Conservation (phyloP, 2,329 filamentous ascomycete genomes). For the Teratosphaeriaceae sp. region DNA sequence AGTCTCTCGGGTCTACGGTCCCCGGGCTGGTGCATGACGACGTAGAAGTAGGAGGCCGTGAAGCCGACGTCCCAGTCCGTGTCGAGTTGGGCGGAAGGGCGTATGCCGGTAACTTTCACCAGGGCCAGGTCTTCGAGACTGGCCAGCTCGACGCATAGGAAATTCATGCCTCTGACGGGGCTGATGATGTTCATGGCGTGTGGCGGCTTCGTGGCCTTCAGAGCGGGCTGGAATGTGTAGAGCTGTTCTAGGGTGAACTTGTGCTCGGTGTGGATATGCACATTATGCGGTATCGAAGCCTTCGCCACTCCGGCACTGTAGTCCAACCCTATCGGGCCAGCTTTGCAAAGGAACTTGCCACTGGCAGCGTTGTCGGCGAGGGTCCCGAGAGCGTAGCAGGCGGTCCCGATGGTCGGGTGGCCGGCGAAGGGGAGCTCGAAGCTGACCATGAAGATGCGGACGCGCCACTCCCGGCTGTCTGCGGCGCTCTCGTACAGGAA, state of each 20-base stretch:
- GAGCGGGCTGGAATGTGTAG: constrained; percentile 31
- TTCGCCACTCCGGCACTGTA: constrained; percentile 44
- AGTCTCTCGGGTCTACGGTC: not conserved
- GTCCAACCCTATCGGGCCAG: constrained; percentile 36
- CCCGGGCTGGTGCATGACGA: constrained; percentile 24
- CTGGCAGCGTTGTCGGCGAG: constrained; percentile 20
- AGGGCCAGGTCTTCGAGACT: constrained; percentile 52
- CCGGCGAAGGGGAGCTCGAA: constrained; percentile 51
- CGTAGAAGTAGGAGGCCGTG: constrained; percentile 54
- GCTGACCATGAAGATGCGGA: constrained; percentile 50
- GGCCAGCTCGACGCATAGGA: constrained; percentile 58
- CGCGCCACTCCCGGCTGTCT: constrained; percentile 30
- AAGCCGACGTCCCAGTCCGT: constrained; percentile 49
- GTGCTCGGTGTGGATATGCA: constrained; percentile 50
- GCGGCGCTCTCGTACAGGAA: constrained; percentile 40
- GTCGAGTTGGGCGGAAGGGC: constrained; percentile 34
- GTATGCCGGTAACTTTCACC: constrained; percentile 30
- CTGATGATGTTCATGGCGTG: constrained; percentile 30
- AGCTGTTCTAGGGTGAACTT: constrained; percentile 25
- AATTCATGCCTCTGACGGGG: constrained; percentile 68
- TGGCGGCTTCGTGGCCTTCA: constrained; percentile 15
- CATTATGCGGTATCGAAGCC: constrained; percentile 60
- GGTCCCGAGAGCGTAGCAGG: constrained; percentile 39
- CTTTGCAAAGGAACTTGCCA: constrained; percentile 37
- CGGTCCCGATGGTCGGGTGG: constrained; percentile 52